Evolutionary conservation across 192 early-diverging fungal genomes (phyloP), one percentile per base, ranked within the genome.

Genomic region (Gryganskiella cystojenkinii): DNA sequence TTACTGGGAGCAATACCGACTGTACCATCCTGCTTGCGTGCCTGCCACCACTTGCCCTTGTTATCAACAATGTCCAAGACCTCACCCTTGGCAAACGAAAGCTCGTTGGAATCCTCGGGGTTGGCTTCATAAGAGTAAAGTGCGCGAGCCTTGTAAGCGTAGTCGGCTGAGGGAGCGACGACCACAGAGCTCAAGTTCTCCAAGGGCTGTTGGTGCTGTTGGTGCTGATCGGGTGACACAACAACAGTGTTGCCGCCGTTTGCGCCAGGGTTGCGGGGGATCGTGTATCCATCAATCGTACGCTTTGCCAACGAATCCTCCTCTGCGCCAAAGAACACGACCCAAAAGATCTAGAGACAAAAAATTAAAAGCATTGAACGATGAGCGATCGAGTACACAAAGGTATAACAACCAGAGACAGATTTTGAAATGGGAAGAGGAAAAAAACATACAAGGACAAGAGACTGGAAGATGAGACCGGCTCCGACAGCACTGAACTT

Each of bases 21-120:
- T 1, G 86, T 80, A 8, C 94, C 95, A 71, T 95, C 89, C 24
- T 83, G 80, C 80, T 92, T 92, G 62, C 90, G 89, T 56, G 94
- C 95, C 80, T 96, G 92, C 96, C 97, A 99, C 97, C 97, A 99
- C 79, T 99, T 97, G 75, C 97, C 97, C 82, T 91, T 91, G 71
- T 89, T 94, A 78, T 96, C 94, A 10, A 93, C 81, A 50, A 99
- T 90, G 47, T 95, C 92, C 76, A 99, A 72, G 25, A 90, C 65
- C 57, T 98, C 95, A 60, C 91, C 94, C 80, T 99, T 99, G 9
- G 63, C 65, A 82, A 98, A 95, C 7, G 92, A 92, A 9, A 99
- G 74, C 78, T 99, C 97, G 71, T 95, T 94, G 15, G 92, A 92
- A 83, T 99, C 97, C 25, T 92, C 91, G 0, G 91, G 89, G 81